These are phyloP conservation scores for sweet orange (Citrus sinensis) DNA, from an alignment of 345 rosid species.

Conservation along the genomic window DVS_A1.0 CM039162.1:30777501-30778000, in stretches of 20 bases:
- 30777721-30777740: neutral
- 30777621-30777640: neutral
- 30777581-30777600: neutral
- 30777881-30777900: conserved; percentile 3
- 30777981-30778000: neutral
- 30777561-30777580: neutral
- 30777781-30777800: neutral
- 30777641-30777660: neutral
- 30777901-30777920: neutral
- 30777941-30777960: neutral
- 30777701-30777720: neutral
- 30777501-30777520: no score
- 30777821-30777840: neutral
- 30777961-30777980: neutral
- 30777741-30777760: neutral
- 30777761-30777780: neutral
- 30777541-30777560: neutral
- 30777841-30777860: neutral
- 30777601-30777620: neutral
- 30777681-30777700: neutral
- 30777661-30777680: neutral
- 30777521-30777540: no score
- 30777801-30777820: neutral
- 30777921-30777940: neutral
- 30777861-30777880: neutral